Base-by-base conservation (phyloP, 75 land plant genomes). In the Pinus tabuliformis region DNA sequence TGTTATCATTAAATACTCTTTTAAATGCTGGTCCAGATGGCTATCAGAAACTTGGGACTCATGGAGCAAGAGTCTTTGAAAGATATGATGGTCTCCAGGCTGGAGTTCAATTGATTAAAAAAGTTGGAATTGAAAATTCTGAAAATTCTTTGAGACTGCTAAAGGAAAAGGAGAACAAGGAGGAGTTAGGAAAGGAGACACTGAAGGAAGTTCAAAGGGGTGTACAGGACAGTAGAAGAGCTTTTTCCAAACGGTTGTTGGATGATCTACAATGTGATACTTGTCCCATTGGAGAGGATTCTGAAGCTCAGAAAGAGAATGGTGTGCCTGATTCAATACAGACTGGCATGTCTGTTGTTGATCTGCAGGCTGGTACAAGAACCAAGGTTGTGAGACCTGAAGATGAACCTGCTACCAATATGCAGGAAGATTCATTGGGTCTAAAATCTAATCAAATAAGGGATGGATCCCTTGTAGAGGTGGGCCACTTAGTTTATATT, bases 391-490 rank as follows among this genome's bases (percentile, higher is more conserved):
- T 24, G 58, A 24, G n/a, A n/a, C 18, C 16, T 9, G 39, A 24
- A 63, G 26, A 26, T 45, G 63, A 52, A 13, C 58, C 62, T 49
- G 70, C 76, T 7, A 14, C 54, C 59, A 84, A 49, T 58, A 37
- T 16, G 59, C 18, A 77, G 58, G 61, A 72, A 12, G 21, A 21
- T 4, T 66, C 20, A 26, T 63, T 59, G 14, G 70, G 56, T 66
- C n/a, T 36, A 24, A 78, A 49, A 62, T 81, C 59, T 36, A 78
- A 62, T 36, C 56, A 52, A 77, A 87, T 92, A 21, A 73, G 57
- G 60, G 81, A 83, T 56, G 89, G 86, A 30, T 85, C 85, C 3
- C 20, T 66, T 82, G 91, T 92, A 15, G 94, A 92, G 91, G 94
- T 86, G 14, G 30, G 81, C 30, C 4, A 12, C 16, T 60, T 37